These are phyloP conservation scores for Kluyveromyces wickerhamii DNA, from an alignment of 805 yeast genomes.

Conservation along the genomic window DNA sequence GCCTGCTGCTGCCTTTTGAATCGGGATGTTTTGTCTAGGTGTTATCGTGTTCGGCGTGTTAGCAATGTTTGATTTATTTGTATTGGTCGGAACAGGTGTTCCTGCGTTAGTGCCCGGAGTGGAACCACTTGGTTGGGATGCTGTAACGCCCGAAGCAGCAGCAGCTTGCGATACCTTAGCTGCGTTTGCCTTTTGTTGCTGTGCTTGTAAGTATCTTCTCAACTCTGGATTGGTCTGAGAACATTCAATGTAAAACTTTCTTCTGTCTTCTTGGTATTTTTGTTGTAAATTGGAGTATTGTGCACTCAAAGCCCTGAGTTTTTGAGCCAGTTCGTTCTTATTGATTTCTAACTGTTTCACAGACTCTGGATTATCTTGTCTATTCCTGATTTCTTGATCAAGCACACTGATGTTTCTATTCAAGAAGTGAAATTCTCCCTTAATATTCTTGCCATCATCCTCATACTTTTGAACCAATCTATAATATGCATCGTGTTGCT, in stretches of 20 bases:
- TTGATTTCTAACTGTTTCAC: conserved; percentile 24
- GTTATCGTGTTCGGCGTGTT: conserved; percentile 8
- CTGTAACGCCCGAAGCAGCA: neutral
- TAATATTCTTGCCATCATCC: conserved; percentile 23
- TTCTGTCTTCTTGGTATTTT: conserved; percentile 25
- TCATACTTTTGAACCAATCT: conserved; percentile 23
- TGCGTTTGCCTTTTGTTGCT: conserved; percentile 16
- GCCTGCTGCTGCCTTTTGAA: conserved; percentile 8
- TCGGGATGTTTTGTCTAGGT: conserved; percentile 4
- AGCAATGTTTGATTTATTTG: neutral
- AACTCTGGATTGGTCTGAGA: conserved; percentile 28
- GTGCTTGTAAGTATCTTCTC: conserved; percentile 25
- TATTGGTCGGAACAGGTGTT: conserved; percentile 5
- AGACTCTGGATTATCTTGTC: conserved; percentile 15
- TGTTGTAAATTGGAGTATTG: conserved; percentile 23
- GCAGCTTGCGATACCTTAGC: neutral
- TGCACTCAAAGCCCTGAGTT: conserved; percentile 19
- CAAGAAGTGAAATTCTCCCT: conserved; percentile 24
- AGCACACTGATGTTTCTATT: conserved; percentile 27
- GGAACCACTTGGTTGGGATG: neutral
- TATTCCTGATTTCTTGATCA: conserved; percentile 23
- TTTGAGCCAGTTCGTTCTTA: conserved; percentile 20
- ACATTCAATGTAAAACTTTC: conserved; percentile 28
- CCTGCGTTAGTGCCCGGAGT: conserved; percentile 2
- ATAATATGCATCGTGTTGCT: conserved; percentile 25